Conservation (phyloP, 108 stramenopile genomes). For the Fragilaria radians region DNA sequence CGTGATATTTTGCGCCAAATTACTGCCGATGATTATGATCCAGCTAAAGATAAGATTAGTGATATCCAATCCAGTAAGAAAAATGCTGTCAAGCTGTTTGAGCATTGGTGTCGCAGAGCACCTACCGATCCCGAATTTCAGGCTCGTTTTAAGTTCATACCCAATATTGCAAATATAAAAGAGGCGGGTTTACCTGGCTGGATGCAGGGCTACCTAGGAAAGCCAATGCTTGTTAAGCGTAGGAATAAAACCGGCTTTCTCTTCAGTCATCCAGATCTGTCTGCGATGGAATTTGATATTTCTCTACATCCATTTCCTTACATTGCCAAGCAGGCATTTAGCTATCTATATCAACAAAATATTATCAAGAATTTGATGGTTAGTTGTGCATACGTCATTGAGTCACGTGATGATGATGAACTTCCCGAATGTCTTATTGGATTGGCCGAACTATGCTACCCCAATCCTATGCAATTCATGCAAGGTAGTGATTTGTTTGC, state of each 20-base stretch:
- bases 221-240: conserved; percentile 80
- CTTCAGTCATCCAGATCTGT: conserved; percentile 55
- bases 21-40: conserved; percentile 65
- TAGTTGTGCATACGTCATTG: conserved; percentile 73
- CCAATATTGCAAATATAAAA: conserved; percentile 48
- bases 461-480: conserved; percentile 49
- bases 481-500: conserved; percentile 59
- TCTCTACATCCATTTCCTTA: conserved; percentile 80
- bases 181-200: conserved; percentile 73
- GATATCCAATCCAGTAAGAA: conserved; percentile 51
- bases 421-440: conserved; percentile 81
- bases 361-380: conserved; percentile 62
- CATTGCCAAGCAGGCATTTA: conserved; percentile 70
- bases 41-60: conserved; percentile 26
- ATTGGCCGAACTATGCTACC: conserved; percentile 54
- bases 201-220: conserved; percentile 78
- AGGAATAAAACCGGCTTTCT: conserved; percentile 71
- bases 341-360: conserved; percentile 60
- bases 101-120: conserved; percentile 67
- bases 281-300: conserved; percentile 76
- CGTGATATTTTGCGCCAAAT: conserved; percentile 68
- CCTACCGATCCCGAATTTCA: conserved; percentile 60
- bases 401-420: conserved; percentile 72
- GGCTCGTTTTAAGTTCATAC: conserved; percentile 73
- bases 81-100: conserved; percentile 75